A percentile compares a stretch with the other conserved stretches of the same genome.
These are phyloP conservation scores for Zymoseptoria pseudotritici DNA, from an alignment of 2,329 filamentous ascomycete genomes.

Conservation along the genomic window DNA sequence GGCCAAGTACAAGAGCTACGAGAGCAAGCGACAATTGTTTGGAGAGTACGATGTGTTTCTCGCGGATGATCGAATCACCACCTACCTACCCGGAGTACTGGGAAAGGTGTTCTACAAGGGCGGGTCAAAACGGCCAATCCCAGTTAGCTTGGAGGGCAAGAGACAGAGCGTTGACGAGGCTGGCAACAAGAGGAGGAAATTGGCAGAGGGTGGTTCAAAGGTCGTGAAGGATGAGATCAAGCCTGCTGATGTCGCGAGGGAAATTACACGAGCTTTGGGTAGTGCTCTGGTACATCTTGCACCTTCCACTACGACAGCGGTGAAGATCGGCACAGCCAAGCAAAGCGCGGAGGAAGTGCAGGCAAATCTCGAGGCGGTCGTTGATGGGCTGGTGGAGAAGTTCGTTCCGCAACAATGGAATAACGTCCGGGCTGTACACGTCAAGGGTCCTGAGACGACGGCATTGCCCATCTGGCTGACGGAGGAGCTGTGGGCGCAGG, in stretches of 20 bases:
- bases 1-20: conserved; percentile 81
- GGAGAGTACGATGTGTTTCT: conserved; percentile 89
- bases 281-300: conserved; percentile 75
- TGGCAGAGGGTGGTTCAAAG: conserved; percentile 32
- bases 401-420: conserved; percentile 81
- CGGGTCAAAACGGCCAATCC: conserved; percentile 77
- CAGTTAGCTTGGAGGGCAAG: conserved; percentile 62
- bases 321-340: conserved; percentile 69
- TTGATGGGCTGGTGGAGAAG: conserved; percentile 62
- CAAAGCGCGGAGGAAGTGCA: conserved; percentile 69
- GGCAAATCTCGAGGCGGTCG: conserved; percentile 71
- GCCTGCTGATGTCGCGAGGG: conserved; percentile 63
- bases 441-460: conserved; percentile 84
- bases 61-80: conserved; percentile 77
- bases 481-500: conserved; percentile 81
- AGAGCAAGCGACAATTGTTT: conserved; percentile 74
- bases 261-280: conserved; percentile 70
- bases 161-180: conserved; percentile 42
- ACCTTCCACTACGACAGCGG: conserved; percentile 69
- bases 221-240: conserved; percentile 44
- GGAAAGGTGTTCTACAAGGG: conserved; percentile 91
- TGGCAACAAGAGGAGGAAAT: conserved; percentile 41
- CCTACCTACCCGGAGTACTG: conserved; percentile 64
- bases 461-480: conserved; percentile 93
- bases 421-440: conserved; percentile 74